Base-by-base conservation (phyloP, 108 stramenopile genomes). In the Chaetoceros tenuissimus region DNA sequence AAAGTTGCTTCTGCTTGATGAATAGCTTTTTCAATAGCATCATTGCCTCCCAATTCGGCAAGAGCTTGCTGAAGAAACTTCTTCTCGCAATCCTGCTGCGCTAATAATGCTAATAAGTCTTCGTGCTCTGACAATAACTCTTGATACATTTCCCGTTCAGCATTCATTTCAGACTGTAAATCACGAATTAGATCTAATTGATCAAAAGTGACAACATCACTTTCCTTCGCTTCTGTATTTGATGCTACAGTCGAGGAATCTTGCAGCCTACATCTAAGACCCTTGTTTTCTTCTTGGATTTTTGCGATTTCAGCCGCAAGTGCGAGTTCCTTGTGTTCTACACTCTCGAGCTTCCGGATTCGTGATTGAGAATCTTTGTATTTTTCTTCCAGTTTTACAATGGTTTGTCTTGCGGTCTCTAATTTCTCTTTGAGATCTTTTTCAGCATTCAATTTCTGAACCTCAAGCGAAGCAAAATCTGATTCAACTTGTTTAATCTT, bases 51-150 rank as follows among this genome's bases (percentile, higher is more conserved):
- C 2, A 30, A 34, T 24, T 62, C 46, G 27, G 23, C 21, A 19
- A 81, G 66, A 23, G 72, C 75, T 2, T 63, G 64, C n/a, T 60
- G 46, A 18, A 81, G 30, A 31, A 62, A 60, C 7, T 27, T 40
- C 48, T 57, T 53, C 28, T 77, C 64, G 7, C 63, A 17, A 57
- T 81, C 73, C 23, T 68, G 60, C 40, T 81, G 80, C 0, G 80
- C 75, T 24, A 81, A 46, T 25, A 90, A 48, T 2, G 88, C 84
- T 51, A 90, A 60, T 16, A 84, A 55, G 24, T 84, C 80, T 16
- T 90, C 88, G 48, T 84, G 76, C 53, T 86, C 85, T 21, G 56
- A 49, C 29, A 84, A 55, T 40, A 84, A 49, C n/a, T 80, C 80
- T 45, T 70, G 59, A 50, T 82, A 80, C 68, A 80, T 71, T 28